These are phyloP conservation scores for Tephrocybe sp. DNA, from an alignment of 768 basidiomycete species.

Conservation along the genomic window DNA sequence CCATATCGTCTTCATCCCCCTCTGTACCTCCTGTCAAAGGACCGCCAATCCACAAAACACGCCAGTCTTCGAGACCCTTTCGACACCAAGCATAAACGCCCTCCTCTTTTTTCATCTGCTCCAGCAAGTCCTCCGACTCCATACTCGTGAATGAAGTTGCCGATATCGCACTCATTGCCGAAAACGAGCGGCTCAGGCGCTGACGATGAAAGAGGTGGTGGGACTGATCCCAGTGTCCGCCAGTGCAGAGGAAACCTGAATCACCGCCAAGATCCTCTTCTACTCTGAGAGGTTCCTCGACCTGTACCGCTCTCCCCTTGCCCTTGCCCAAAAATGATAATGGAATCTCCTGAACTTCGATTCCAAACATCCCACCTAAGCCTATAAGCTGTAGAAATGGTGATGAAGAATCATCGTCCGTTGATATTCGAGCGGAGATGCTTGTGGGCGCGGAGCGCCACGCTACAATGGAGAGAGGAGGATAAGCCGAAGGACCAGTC, in stretches of 20 bases:
- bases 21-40: slow-evolving; percentile 32
- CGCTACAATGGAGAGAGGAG: slow-evolving; percentile 52
- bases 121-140: slow-evolving; percentile 51
- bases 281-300: slow-evolving; percentile 50
- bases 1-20: slow-evolving; percentile 46
- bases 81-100: slow-evolving; percentile 81
- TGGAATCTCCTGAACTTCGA: slow-evolving; percentile 73
- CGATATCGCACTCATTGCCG: slow-evolving; percentile 43
- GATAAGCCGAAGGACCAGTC: slow-evolving; percentile 38
- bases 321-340: slow-evolving; percentile 55
- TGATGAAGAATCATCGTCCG: slow-evolving; percentile 21
- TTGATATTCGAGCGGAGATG: slow-evolving; percentile 49
- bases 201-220: slow-evolving; percentile 32
- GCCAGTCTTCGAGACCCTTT: slow-evolving; percentile 73
- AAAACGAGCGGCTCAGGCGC: slow-evolving; percentile 42
- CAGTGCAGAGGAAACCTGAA: slow-evolving; percentile 53
- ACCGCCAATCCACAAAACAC: slow-evolving; percentile 84
- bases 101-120: slow-evolving; percentile 49
- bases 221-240: slow-evolving; percentile 52
- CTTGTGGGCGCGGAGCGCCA: slow-evolving; percentile 63
- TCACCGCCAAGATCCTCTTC: slow-evolving; percentile 69
- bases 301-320: slow-evolving; percentile 35
- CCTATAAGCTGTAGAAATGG: slow-evolving; percentile 69
- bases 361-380: slow-evolving; percentile 60
- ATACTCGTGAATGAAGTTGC: slow-evolving; percentile 47